A percentile compares a stretch with the other conserved stretches of the same genome.
Evolutionary conservation across 2,329 filamentous ascomycete genomes (phyloP).

Genomic region (Pseudocercospora macadamiae): DNA sequence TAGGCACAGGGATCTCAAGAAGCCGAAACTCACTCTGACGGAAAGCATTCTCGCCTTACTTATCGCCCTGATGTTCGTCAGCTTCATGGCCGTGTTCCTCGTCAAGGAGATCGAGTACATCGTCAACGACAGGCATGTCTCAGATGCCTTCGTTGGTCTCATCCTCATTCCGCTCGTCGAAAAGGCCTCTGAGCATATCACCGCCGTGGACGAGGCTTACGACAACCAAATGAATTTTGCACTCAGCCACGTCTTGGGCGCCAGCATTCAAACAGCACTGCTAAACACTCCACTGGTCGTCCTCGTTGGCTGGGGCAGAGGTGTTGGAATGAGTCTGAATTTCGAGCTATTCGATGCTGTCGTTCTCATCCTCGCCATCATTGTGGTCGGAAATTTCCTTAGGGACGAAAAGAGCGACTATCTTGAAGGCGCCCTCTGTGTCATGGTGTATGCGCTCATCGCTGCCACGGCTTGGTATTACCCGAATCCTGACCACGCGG

Average conservation of each 20-base stretch:
- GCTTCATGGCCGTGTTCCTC: constrained; percentile 74
- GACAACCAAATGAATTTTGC: constrained; percentile 78
- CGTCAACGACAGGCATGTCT: constrained; percentile 52
- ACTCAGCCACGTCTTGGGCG: constrained; percentile 80
- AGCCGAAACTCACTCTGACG: constrained; percentile 72
- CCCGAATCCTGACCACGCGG: constrained; percentile 41
- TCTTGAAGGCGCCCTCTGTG: constrained; percentile 79
- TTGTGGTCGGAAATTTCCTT: constrained; percentile 71
- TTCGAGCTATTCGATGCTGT: constrained; percentile 88
- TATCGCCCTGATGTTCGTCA: constrained; percentile 69
- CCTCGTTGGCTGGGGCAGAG: constrained; percentile 79
- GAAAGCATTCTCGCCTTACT: constrained; percentile 70
- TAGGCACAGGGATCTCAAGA: constrained; percentile 60
- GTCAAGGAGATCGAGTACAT: constrained; percentile 72
- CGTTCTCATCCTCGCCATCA: constrained; percentile 78
- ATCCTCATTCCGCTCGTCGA: constrained; percentile 82
- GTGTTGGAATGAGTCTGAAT: constrained; percentile 72
- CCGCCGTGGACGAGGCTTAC: constrained; percentile 81
- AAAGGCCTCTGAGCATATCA: constrained; percentile 83
- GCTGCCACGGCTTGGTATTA: constrained; percentile 65
- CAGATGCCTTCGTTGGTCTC: constrained; percentile 66
- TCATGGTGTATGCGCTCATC: constrained; percentile 69
- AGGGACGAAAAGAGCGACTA: constrained; percentile 90
- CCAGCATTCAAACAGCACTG: constrained; percentile 85
- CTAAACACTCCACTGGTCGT: constrained; percentile 84